A percentile compares a stretch with the other conserved stretches of the same genome.
Conservation (phyloP, 345 rosid species). For the Physaria fendleri region DNA sequence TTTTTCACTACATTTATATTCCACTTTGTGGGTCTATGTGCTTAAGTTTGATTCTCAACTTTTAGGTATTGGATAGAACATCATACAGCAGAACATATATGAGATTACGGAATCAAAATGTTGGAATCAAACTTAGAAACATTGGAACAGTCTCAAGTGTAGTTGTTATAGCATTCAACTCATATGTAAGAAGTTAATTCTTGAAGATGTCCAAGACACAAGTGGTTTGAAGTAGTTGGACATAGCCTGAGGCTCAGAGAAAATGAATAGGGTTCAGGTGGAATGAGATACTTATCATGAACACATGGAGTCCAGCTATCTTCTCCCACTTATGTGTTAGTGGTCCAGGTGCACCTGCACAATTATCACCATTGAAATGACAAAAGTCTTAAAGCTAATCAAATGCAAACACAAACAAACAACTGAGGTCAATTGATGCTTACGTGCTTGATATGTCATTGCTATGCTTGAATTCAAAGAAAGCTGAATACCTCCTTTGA, state of each 20-base stretch:
- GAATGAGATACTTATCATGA: slow-evolving; percentile 68
- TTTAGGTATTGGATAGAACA: too few relatives aligned
- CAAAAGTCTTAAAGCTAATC: not conserved
- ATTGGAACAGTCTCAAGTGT: not conserved
- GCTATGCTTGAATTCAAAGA: not conserved
- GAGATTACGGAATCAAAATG: too few relatives aligned
- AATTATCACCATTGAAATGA: not conserved
- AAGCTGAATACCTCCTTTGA: slow-evolving; percentile 42
- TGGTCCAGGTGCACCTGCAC: slow-evolving; percentile 92
- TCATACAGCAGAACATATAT: too few relatives aligned
- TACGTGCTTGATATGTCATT: not conserved
- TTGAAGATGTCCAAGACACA: slow-evolving; percentile 48
- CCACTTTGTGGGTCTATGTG: slow-evolving; percentile 15
- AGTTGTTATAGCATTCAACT: slow-evolving; percentile 6
- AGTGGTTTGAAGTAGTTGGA: slow-evolving; percentile 53
- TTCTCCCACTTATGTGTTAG: slow-evolving; percentile 95
- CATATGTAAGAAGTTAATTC: slow-evolving; percentile 32
- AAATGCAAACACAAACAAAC: not conserved
- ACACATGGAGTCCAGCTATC: slow-evolving; percentile 90
- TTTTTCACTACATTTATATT: slow-evolving; percentile 8
- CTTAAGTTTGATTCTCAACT: not conserved
- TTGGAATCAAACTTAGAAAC: too few relatives aligned
- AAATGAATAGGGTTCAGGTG: slow-evolving; percentile 63
- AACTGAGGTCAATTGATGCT: not conserved
- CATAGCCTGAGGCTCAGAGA: slow-evolving; percentile 58